Base-by-base conservation (phyloP, 139 green algal species). In the Chlorella sp. region DNA sequence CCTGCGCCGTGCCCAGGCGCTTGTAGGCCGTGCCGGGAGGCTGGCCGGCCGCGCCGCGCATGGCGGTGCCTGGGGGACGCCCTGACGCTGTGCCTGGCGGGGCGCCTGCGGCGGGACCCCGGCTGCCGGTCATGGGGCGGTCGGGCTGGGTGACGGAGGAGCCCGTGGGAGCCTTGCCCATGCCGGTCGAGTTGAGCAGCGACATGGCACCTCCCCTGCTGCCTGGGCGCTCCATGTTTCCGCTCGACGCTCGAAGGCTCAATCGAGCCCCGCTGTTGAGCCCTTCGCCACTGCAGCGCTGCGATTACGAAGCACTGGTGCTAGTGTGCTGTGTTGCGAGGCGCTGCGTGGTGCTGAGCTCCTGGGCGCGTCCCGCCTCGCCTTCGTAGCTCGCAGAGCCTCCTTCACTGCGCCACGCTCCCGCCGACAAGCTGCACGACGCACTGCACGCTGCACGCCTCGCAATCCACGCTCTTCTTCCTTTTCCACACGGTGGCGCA, bases 21-120 rank as follows among this genome's bases (percentile, higher is more conserved):
- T 81, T 85, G 36, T 85, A 85, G 4, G 79, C 79, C 1, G 75
- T 79, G 70, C 78, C 55, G 5, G 75, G 74, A 14, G 74, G 74
- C 35, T 70, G 55, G 20, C 67, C 71, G 29, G 34, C 61, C n/a
- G 26, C 29, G 30, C 67, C 62, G 30, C 66, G 35, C 67, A 70
- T 74, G 35, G 66, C 74, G 33, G 74, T 78, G 65, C 73, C 65
- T 22, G 73, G 66, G 31, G 65, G 66, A 27, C 27, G 34, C 4
- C 36, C 27, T 50, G 60, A 32, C 2, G 24, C 64, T 34, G 64
- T 70, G 64, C 64, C 33, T 22, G 64, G 64, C 51, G 33, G 23
- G 24, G 26, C 69, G 10, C 73, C 63, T 22, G 64, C 34, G 26
- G 30, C 31, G 27, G 72, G 73, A 49, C 69, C 35, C 49, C 69